Evolutionary conservation across 1,139 yeast species (phyloP), one percentile per base, ranked within the genome.

Genomic region (Hanseniaspora sp.): DNA sequence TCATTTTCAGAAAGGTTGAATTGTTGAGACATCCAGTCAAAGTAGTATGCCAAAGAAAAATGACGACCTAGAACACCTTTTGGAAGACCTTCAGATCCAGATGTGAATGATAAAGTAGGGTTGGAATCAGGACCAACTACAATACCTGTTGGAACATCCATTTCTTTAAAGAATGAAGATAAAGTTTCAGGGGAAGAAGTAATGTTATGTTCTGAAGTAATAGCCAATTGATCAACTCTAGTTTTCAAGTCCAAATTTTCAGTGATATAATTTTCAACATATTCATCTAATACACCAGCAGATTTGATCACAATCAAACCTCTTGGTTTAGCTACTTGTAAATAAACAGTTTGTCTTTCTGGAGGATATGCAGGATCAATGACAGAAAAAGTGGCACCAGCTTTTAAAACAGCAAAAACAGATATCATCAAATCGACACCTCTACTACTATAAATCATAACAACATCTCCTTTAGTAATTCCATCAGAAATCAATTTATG

Each of bases 351-450:
- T 69, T 92, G 99, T 70, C 99, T 81, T 8, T 95, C 95, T 28
- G 98, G 96, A 43, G 99, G 99, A 68, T 92, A 92, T 2, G 98
- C 97, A 7, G 98, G 98, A 66, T 92, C 99, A 61, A 92, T 92
- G 31, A 94, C 99, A 6, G 96, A 90, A 67, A 92, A 92, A 0
- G 98, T 90, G 17, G 96, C 98, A 61, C 99, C 99, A 1, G 98
- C 96, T 71, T 92, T 92, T 65, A 92, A 76, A 39, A 87, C 95
- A 68, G 97, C 99, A 87, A 92, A 83, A 17, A 92, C 97, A 7
- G 97, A 95, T 51, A 92, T 86, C 78, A 92, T 87, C 61, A 92
- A 75, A 66, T 92, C 99, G 12, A 92, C 98, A 60, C 97, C 96
- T 70, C 99, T 82, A 64, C 92, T 86, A 34, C 98, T 96, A 67